phyloP scores from a whole-genome alignment of 345 rosid species.

The Noccaea caerulescens region DNA sequence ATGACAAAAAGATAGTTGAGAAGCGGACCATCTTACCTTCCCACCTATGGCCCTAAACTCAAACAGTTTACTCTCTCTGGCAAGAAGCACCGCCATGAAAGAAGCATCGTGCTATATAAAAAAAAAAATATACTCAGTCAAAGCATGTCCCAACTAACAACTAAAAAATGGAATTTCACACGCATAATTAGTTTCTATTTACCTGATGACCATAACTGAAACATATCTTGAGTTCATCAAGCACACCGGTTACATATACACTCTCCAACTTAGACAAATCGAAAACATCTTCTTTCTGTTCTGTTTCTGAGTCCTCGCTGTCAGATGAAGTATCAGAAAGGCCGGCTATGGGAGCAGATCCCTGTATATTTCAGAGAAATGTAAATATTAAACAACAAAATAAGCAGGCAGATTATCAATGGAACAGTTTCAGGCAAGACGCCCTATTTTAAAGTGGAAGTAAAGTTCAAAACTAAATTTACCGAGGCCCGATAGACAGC shows the following conservation, averaged over 20 bases:
- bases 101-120: conserved; percentile 59
- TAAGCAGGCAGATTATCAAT: conserved; percentile 15
- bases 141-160: conserved; percentile 41
- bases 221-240: conserved; percentile 86
- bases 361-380: conserved; percentile 51
- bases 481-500: conserved; percentile 93
- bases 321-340: conserved; percentile 93
- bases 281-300: conserved; percentile 48
- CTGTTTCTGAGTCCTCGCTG: conserved; percentile 70
- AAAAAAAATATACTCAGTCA: conserved; percentile 30
- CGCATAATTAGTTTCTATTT: conserved; percentile 33
- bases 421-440: conserved; percentile 20
- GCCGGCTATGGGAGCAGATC: conserved; percentile 75
- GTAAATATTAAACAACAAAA: conserved; percentile 16
- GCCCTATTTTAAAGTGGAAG: conserved; percentile 13
- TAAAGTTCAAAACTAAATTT: conserved; percentile 31
- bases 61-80: conserved; percentile 68
- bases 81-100: conserved; percentile 74
- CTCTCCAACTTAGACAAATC: conserved; percentile 60
- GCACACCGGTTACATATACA: conserved; percentile 79
- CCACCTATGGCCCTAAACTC: conserved; percentile 97
- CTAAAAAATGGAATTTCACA: conserved; percentile 30
- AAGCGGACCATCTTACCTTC: conserved; percentile 58
- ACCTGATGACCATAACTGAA: conserved; percentile 75
- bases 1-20: conserved; percentile 20